These are phyloP conservation scores for Volvox africanus DNA, from an alignment of 139 green algal species.

Conservation along the genomic window DNA sequence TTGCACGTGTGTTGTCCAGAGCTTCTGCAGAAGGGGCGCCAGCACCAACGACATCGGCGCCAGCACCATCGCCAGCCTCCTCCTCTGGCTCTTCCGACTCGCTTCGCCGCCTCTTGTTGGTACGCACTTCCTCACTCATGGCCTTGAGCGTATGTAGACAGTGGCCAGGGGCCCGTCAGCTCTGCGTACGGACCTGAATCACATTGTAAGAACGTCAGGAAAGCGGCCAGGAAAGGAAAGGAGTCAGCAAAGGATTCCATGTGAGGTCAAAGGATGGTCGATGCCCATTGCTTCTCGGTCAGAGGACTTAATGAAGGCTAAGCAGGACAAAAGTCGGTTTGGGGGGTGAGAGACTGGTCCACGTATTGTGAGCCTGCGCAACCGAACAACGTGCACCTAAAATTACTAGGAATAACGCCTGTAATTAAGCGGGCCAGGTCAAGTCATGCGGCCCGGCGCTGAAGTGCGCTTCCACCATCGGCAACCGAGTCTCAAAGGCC, in stretches of 20 bases:
- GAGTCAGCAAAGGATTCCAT: background rate
- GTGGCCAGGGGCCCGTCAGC: background rate
- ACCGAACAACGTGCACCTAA: background rate
- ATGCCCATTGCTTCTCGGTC: background rate
- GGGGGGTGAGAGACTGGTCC: background rate
- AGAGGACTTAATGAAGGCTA: background rate
- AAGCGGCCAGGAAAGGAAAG: background rate
- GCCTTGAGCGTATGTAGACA: background rate
- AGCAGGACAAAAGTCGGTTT: slow-evolving; percentile 34
- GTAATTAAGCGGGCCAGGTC: background rate
- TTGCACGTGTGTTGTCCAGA: background rate
- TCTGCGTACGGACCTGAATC: slow-evolving; percentile 34
- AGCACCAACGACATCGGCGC: slow-evolving; percentile 21
- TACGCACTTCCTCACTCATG: slow-evolving; percentile 45
- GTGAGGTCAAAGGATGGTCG: background rate
- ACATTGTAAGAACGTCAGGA: slow-evolving; percentile 8
- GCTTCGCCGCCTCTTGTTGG: slow-evolving; percentile 40
- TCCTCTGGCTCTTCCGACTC: slow-evolving; percentile 31
- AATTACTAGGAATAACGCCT: background rate
- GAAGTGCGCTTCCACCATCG: slow-evolving; percentile 15
- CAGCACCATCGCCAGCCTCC: background rate
- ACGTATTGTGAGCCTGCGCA: background rate
- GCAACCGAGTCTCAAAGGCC: slow-evolving; percentile 20
- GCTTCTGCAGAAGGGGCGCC: background rate
- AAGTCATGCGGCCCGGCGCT: background rate